Evolutionary conservation across 352 stramenopile genomes (phyloP), one percentile per base, ranked within the genome.

Genomic region (Phytophthora multivora): DNA sequence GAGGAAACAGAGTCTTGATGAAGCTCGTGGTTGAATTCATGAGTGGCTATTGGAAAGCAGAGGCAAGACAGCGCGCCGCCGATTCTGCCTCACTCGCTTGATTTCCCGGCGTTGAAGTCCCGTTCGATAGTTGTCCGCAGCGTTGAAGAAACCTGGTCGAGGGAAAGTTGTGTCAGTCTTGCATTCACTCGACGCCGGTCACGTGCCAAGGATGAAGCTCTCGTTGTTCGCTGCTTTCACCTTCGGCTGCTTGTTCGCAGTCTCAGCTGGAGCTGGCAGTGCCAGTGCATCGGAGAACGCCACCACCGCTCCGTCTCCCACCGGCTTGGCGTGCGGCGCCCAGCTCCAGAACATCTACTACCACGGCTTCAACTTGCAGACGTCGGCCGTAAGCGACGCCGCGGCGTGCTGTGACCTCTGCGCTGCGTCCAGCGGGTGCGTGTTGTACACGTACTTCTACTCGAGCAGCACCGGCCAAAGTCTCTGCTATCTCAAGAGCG

Each of bases 371-470:
- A 75, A 81, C 41, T 60, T 81, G 10, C 18, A 61, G 16, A 71
- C 57, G 11, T 54, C 56, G 41, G 52, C 48, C 8, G 50, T 74
- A 28, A 40, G 43, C 31, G 33, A 54, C 21, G 46, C 63, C 5
- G 60, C 43, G 5, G 58, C 69, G 26, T 86, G 77, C 47, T 86
- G 77, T 28, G 38, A 52, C 19, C 51, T 73, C 36, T 79, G 69
- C 26, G 23, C 59, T 35, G 43, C 28, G 3, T 76, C 69, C 18
- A 11, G 25, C 3, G 75, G 69, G 12, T 82, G 75, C 43, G 71
- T 74, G 53, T 28, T 75, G 33, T 84, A 81, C 69, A 82, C 72
- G 40, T 81, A 73, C 47, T 66, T 81, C 55, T 69, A 73, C 28
- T 61, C 55, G 16, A 41, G 42, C 58, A 77, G 63, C 19, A 61